These are phyloP conservation scores for Ogataea glucozyma DNA, from an alignment of 805 yeast species.

Conservation along the genomic window DNA sequence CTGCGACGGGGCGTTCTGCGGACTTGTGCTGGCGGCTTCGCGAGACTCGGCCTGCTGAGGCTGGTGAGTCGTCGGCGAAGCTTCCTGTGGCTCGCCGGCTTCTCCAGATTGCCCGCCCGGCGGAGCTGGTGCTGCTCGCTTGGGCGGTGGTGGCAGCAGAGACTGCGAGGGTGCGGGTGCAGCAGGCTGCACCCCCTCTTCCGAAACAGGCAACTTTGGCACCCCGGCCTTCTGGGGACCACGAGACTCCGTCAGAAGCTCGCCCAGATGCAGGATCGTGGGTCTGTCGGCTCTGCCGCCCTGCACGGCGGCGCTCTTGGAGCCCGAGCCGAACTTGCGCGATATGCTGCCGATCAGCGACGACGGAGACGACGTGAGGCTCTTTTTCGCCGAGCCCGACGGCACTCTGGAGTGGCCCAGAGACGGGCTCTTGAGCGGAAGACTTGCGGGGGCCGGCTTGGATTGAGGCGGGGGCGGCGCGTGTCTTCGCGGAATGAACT, in stretches of 20 bases:
- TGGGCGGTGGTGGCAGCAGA: background rate
- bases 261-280: conserved; percentile 22
- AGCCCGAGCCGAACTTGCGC: conserved; percentile 25
- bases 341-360: conserved; percentile 33
- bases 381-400: conserved; percentile 14
- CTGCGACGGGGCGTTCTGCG: too few relatives aligned
- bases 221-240: background rate
- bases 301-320: background rate
- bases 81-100: too few relatives aligned
- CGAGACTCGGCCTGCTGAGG: too few relatives aligned
- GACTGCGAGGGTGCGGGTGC: background rate
- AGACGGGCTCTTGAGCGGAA: conserved; percentile 16
- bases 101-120: too few relatives aligned
- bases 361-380: conserved; percentile 23
- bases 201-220: background rate
- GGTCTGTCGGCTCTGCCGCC: conserved; percentile 15
- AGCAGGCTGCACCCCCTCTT: too few relatives aligned
- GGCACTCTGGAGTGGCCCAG: conserved; percentile 10
- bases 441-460: conserved; percentile 4
- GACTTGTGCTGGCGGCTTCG: too few relatives aligned
- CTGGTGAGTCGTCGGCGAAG: too few relatives aligned
- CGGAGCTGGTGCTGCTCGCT: background rate
- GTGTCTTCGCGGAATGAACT: conserved; percentile 37
- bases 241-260: conserved; percentile 8
- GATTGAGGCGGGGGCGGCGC: conserved; percentile 39